phyloP scores from a whole-genome alignment of 768 basidiomycete genomes.

The Royoungia palumana region DNA sequence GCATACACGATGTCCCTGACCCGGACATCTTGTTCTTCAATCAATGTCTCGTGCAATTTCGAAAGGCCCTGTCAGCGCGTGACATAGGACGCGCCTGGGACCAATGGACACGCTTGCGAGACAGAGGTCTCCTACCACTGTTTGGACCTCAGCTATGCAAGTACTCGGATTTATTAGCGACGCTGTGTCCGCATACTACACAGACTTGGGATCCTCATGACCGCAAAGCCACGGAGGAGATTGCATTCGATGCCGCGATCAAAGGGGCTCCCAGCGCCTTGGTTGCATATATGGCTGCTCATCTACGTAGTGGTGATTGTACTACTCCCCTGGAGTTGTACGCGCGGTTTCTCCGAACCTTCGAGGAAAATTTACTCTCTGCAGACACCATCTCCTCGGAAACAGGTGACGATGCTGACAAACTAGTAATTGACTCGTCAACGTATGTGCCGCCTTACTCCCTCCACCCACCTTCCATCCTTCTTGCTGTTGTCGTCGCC shows the following conservation, averaged over 20 bases:
- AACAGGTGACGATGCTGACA: conserved; percentile 23
- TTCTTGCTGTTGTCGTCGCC: conserved; percentile 58
- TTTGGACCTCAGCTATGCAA: conserved; percentile 43
- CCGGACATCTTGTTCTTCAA: conserved; percentile 36
- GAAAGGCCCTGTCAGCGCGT: conserved; percentile 33
- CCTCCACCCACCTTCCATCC: conserved; percentile 31
- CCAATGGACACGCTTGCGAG: conserved; percentile 44
- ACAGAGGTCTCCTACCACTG: conserved; percentile 42
- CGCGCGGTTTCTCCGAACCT: conserved; percentile 31
- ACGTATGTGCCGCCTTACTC: conserved; percentile 11
- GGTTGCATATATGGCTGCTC: conserved; percentile 45
- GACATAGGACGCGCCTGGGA: conserved; percentile 31
- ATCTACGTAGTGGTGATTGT: conserved; percentile 42
- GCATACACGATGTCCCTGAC: conserved; percentile 21
- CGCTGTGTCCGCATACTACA: conserved; percentile 22
- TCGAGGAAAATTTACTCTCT: conserved; percentile 16
- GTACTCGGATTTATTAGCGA: conserved; percentile 37
- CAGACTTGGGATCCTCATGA: conserved; percentile 28
- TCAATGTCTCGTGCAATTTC: conserved; percentile 36
- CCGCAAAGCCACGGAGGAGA: conserved; percentile 37
- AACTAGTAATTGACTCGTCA: conserved; percentile 23
- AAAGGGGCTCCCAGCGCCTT: conserved; percentile 46
- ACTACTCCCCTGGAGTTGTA: conserved; percentile 45
- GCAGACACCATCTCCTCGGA: conserved; percentile 10
- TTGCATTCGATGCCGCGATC: conserved; percentile 49